Percentiles rank a stretch among this genome's conserved stretches.
Evolutionary conservation across 495 filamentous ascomycete species (phyloP).

Genomic region (Pyronema domesticum): DNA sequence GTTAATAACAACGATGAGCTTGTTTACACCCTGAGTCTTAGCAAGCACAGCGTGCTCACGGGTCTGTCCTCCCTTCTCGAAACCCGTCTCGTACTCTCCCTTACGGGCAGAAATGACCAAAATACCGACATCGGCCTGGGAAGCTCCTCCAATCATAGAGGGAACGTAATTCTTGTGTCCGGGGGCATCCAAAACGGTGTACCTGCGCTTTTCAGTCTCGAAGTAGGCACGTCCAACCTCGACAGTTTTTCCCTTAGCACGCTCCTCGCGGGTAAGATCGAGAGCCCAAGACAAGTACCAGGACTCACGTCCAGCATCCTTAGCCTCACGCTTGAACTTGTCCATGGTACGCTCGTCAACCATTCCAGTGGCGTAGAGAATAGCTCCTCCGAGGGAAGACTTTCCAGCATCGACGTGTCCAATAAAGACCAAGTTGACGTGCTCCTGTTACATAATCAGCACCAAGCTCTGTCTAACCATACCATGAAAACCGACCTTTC

Average conservation of each 20-base stretch:
- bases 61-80: constrained; percentile 95
- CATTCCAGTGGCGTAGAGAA: constrained; percentile 90
- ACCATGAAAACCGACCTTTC: constrained; percentile 36
- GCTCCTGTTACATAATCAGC: constrained; percentile 36
- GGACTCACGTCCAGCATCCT: constrained; percentile 88
- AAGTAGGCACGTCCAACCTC: constrained; percentile 95
- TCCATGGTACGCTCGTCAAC: constrained; percentile 97
- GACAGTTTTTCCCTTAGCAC: constrained; percentile 93
- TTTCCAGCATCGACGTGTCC: constrained; percentile 97
- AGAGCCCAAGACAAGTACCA: constrained; percentile 98
- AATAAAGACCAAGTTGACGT: constrained; percentile 96
- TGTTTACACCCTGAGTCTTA: constrained; percentile 95
- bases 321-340: constrained; percentile 91
- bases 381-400: constrained; percentile 80
- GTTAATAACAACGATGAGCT: constrained; percentile 84
- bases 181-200: constrained; percentile 89
- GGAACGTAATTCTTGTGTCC: constrained; percentile 95
- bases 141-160: constrained; percentile 90
- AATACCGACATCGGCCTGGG: constrained; percentile 88
- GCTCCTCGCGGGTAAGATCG: constrained; percentile 89
- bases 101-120: constrained; percentile 93
- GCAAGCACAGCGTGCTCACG: constrained; percentile 92
- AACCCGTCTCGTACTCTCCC: constrained; percentile 99
- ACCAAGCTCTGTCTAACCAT: not conserved
- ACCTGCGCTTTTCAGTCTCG: constrained; percentile 72